A percentile compares a stretch with the other conserved stretches of the same genome.
Evolutionary conservation across 768 basidiomycete species (phyloP).

Genomic region (Royoungia palumana): DNA sequence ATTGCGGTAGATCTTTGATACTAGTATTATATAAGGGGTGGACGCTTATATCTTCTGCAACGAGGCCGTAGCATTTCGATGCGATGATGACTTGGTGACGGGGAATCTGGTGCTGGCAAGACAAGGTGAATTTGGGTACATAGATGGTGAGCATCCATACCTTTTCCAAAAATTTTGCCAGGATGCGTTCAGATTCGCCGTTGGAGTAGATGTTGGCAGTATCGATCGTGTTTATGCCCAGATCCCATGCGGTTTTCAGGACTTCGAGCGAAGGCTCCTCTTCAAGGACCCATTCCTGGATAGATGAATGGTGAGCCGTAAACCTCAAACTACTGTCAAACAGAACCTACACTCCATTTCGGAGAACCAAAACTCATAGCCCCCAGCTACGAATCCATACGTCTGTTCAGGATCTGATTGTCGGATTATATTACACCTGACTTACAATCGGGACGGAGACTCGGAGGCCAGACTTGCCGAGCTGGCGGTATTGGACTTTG

Average conservation of each 20-base stretch:
- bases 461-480: slow-evolving; percentile 32
- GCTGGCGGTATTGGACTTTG: slow-evolving; percentile 26
- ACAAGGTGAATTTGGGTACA: background rate
- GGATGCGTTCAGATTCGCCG: slow-evolving; percentile 36
- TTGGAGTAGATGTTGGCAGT: slow-evolving; percentile 39
- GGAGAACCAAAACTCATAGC: slow-evolving; percentile 26
- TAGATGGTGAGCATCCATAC: background rate
- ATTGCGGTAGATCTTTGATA: slow-evolving; percentile 9
- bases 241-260: slow-evolving; percentile 39
- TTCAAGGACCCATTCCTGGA: slow-evolving; percentile 25
- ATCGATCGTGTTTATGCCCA: slow-evolving; percentile 40
- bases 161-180: slow-evolving; percentile 37
- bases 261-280: slow-evolving; percentile 31
- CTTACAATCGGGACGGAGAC: slow-evolving; percentile 36
- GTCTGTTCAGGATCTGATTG: background rate
- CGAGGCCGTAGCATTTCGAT: slow-evolving; percentile 25
- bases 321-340: background rate
- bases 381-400: slow-evolving; percentile 23
- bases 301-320: too few species aligned
- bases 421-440: background rate
- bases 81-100: slow-evolving; percentile 32
- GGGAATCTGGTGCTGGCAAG: slow-evolving; percentile 30
- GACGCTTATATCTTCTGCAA: slow-evolving; percentile 5
- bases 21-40: background rate
- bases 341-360: slow-evolving; percentile 24